A percentile compares a stretch with the other conserved stretches of the same genome.
phyloP scores from a whole-genome alignment of 148 eudicot species.

The Rheum nobile region DNA sequence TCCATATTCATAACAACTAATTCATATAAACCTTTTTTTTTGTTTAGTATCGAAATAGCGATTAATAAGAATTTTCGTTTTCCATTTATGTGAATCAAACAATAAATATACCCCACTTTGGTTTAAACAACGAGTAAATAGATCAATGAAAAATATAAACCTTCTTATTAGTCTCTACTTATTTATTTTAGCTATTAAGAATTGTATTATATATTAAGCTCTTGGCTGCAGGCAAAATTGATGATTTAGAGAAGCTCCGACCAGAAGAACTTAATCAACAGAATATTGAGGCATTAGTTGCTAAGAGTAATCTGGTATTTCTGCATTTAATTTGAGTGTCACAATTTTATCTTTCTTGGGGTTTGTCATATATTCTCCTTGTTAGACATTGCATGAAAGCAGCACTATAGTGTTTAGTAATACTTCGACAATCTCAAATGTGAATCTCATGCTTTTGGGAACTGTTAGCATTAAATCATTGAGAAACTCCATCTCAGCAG shows the following conservation, averaged over 20 bases:
- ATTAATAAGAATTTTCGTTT: not conserved
- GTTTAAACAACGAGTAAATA: too few species aligned
- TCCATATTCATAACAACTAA: not conserved
- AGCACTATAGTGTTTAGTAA: slow-evolving; percentile 1
- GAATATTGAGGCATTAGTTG: slow-evolving; percentile 97
- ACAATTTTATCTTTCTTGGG: not conserved
- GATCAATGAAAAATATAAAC: not conserved
- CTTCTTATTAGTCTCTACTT: not conserved
- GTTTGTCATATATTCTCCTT: not conserved
- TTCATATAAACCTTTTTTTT: not conserved
- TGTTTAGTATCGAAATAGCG: not conserved
- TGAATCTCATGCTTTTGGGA: not conserved
- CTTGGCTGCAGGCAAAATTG: slow-evolving; percentile 42
- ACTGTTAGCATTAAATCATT: not conserved
- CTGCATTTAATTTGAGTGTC: slow-evolving; percentile 6
- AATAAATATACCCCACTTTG: too few species aligned
- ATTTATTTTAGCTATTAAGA: not conserved
- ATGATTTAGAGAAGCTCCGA: slow-evolving; percentile 74
- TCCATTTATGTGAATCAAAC: too few species aligned
- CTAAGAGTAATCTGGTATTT: slow-evolving; percentile 81
- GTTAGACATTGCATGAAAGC: not conserved
- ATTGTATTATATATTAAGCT: not conserved
- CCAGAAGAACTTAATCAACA: slow-evolving; percentile 98
- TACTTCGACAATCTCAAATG: not conserved
- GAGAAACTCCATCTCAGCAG: not conserved